Conservation (phyloP, 805 yeast genomes). For the Metschnikowia koreensis region DNA sequence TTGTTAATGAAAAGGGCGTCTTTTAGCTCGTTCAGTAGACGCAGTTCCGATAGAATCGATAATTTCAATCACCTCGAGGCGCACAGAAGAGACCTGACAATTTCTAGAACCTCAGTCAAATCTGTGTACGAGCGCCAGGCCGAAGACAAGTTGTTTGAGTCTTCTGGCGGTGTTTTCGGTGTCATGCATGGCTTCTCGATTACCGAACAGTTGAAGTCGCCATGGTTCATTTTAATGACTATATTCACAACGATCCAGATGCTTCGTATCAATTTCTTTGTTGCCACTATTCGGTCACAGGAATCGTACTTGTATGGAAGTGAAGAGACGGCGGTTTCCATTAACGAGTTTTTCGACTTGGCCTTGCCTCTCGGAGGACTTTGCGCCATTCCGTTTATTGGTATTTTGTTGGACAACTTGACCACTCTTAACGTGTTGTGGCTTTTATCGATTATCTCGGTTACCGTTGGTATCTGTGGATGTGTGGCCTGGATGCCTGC, state of each 20-base stretch:
- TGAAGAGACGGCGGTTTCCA: slow-evolving; percentile 48
- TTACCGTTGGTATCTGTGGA: slow-evolving; percentile 70
- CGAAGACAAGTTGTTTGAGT: slow-evolving; percentile 50
- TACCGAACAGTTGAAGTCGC: slow-evolving; percentile 49
- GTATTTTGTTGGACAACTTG: slow-evolving; percentile 71
- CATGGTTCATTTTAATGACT: slow-evolving; percentile 80
- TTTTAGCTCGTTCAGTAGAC: slow-evolving; percentile 19
- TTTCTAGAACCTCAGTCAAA: slow-evolving; percentile 44
- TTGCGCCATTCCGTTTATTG: slow-evolving; percentile 83
- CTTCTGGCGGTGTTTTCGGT: slow-evolving; percentile 63
- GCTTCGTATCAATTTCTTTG: slow-evolving; percentile 89
- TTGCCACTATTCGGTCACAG: slow-evolving; percentile 84
- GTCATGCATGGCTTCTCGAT: slow-evolving; percentile 65
- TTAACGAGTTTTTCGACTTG: slow-evolving; percentile 74
- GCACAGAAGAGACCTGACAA: slow-evolving; percentile 31
- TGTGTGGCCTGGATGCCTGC: slow-evolving; percentile 52
- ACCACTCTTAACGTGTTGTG: slow-evolving; percentile 57
- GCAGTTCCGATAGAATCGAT: slow-evolving; percentile 13
- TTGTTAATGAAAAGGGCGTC: slow-evolving; percentile 37
- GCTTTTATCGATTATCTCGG: slow-evolving; percentile 53
- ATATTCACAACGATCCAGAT: slow-evolving; percentile 81
- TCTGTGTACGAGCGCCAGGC: slow-evolving; percentile 68
- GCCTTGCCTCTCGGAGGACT: slow-evolving; percentile 90
- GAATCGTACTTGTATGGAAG: slow-evolving; percentile 67
- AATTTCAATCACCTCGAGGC: not conserved